A percentile compares a stretch with the other conserved stretches of the same genome.
Evolutionary conservation across 371 early-diverging fungal genomes (phyloP).

Genomic region (Mortierella sp.): DNA sequence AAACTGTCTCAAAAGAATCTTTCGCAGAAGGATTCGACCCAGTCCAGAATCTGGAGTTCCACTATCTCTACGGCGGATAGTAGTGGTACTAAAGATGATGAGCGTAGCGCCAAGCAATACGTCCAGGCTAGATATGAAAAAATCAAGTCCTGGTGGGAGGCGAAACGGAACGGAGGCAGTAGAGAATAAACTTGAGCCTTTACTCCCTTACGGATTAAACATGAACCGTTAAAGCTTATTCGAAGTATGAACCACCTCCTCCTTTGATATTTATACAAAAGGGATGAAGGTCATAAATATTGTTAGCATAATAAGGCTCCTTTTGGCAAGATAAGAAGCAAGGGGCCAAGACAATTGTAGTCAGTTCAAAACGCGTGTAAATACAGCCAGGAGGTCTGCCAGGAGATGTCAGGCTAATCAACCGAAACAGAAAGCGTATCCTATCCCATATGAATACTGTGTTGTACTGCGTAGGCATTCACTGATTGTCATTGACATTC

Average conservation of each 20-base stretch:
- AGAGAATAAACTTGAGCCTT: constrained; percentile 7
- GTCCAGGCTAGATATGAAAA: constrained; percentile 25
- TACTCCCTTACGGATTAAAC: background rate
- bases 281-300: background rate
- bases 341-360: background rate
- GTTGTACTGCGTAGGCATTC: background rate
- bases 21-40: background rate
- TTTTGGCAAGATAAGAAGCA: background rate
- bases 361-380: constrained; percentile 1
- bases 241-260: background rate
- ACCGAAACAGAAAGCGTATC: no score
- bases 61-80: background rate
- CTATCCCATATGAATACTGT: no score
- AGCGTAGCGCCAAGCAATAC: constrained; percentile 29
- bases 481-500: constrained; percentile 1
- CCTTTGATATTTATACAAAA: background rate
- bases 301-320: background rate
- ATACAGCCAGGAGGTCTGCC: background rate
- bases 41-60: background rate
- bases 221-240: background rate
- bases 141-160: constrained; percentile 42
- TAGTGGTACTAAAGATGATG: constrained; percentile 2
- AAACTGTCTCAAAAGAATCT: constrained; percentile 3
- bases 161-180: constrained; percentile 11
- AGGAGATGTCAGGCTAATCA: background rate